phyloP scores from a whole-genome alignment of 495 filamentous ascomycete genomes.

The Talaromyces proteolyticus region DNA sequence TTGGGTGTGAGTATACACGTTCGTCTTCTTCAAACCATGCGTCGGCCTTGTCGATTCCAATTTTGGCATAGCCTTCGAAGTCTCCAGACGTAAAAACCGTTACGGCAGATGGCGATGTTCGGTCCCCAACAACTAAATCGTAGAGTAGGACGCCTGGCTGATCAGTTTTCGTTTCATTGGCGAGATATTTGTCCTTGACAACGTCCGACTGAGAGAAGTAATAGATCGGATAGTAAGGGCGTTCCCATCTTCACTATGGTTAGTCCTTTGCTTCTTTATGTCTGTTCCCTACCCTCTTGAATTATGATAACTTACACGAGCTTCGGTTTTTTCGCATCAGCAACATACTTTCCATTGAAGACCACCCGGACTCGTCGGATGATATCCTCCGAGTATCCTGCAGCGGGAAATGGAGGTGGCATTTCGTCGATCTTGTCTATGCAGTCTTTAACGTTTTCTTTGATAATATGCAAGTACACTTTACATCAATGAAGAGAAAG shows the following conservation, averaged over 20 bases:
- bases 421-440: not conserved
- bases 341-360: constrained; percentile 3
- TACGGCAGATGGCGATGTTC: not conserved
- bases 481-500: not conserved
- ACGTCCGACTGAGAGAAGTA: not conserved
- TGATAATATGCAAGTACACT: not conserved
- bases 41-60: constrained; percentile 17
- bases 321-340: constrained; percentile 1
- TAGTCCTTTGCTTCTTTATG: too few species aligned
- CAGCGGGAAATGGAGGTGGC: not conserved
- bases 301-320: not conserved
- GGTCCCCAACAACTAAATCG: not conserved
- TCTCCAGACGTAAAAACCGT: not conserved
- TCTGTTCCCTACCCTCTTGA: not conserved
- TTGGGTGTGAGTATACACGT: constrained; percentile 51
- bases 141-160: not conserved
- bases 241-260: constrained; percentile 8
- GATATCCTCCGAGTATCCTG: constrained; percentile 5
- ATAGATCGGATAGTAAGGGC: not conserved
- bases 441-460: not conserved
- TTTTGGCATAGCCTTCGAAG: constrained; percentile 3
- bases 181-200: not conserved
- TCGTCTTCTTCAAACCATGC: constrained; percentile 58
- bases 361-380: constrained; percentile 2
- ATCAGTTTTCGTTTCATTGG: not conserved